A percentile compares a stretch with the other conserved stretches of the same genome.
These are phyloP conservation scores for Puccinia brachypodii DNA, from an alignment of 1,284 basidiomycete genomes.

Conservation along the genomic window DNA sequence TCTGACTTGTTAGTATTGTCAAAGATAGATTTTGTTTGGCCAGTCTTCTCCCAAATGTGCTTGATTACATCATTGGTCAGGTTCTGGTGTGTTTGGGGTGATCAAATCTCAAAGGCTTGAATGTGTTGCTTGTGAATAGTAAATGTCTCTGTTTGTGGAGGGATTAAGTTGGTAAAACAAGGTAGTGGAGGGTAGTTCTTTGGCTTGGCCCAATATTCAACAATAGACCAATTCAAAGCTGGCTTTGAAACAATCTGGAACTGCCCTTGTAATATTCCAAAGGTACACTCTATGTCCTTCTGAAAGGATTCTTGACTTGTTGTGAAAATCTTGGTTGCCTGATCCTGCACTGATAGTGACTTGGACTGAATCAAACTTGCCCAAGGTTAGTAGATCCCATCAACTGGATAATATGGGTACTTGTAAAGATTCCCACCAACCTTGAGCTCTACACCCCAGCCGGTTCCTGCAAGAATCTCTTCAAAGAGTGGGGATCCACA, in stretches of 20 bases:
- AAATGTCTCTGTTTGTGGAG: too few relatives aligned
- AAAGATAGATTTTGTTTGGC: too few relatives aligned
- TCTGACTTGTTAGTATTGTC: background rate
- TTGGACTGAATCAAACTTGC: background rate
- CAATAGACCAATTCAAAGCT: background rate
- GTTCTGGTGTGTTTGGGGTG: background rate
- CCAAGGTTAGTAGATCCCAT: conserved; percentile 7
- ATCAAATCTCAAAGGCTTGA: background rate
- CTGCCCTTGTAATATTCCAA: conserved; percentile 10
- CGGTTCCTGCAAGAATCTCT: background rate
- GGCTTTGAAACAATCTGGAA: background rate
- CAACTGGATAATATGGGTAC: background rate
- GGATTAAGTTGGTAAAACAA: background rate
- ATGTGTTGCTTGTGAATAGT: too few relatives aligned
- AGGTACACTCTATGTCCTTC: conserved; percentile 12
- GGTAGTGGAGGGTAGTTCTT: background rate
- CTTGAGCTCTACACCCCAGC: background rate
- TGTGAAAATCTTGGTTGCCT: background rate
- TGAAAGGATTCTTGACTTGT: background rate
- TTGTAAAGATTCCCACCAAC: background rate
- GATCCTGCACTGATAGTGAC: too few relatives aligned
- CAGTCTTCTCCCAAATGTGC: background rate
- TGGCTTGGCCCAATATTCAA: too few relatives aligned
- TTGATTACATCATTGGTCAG: background rate
- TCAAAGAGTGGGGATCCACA: background rate